Evolutionary conservation across 2,329 filamentous ascomycete species (phyloP), one percentile per base, ranked within the genome.

Genomic region (Hirsutella rhossiliensis): DNA sequence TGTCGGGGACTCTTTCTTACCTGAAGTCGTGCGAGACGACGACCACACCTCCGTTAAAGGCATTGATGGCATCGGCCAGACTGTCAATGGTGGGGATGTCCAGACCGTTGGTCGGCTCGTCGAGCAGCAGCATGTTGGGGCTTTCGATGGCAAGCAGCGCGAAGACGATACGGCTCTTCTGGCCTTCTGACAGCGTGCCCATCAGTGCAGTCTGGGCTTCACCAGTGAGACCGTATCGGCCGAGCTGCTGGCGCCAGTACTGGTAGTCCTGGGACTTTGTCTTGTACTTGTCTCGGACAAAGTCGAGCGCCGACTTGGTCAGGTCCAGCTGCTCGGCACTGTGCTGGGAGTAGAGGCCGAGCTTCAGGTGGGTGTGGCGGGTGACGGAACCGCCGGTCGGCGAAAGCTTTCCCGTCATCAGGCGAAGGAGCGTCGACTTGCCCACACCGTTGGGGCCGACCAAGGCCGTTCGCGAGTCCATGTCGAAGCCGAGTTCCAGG

Each of bases 11-110:
- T 44, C 58, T n/a, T n/a, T n/a, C 81, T 63, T 79, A 94, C 88
- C 88, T 84, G 79, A 98, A 98, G 67, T 98, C 92, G 84, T 98
- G 92, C 58, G 85, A 94, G 46, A 98, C 92, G 52, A 97, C 90
- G 43, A 97, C 87, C 42, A 97, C 90, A 84, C 94, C 92, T 59
- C 92, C 92, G 53, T 80, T 89, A 66, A 86, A 98, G 47, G 87
- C 84, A 62, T 97, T 94, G 72, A 98, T 98, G 56, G 92, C 92
- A 60, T 98, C 90, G 3, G 92, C 94, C 69, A 98, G 69, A 68
- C 84, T 89, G 73, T 98, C 92, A 60, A 98, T 98, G 43, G 92
- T 97, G 28, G 92, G 89, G 53, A 98, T 98, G 76, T 98, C 92
- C 50, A 98, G 75, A 78, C 92, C 92, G 81, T 98, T 98, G 63